Conservation (phyloP, 2,329 filamentous ascomycete species). For the Aspergillus ochraceoroseus region DNA sequence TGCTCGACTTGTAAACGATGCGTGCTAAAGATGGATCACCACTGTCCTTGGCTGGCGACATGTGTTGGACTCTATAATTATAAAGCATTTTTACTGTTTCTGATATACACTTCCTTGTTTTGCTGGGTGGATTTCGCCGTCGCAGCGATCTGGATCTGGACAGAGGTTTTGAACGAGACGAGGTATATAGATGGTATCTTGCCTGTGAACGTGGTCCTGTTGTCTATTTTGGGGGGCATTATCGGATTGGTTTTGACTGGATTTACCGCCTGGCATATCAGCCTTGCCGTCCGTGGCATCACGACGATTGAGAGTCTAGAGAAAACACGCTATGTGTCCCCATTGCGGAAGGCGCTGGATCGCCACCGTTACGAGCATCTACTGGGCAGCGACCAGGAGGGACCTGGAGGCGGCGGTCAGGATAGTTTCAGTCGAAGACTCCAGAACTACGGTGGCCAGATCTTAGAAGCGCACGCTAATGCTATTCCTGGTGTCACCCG, state of each 20-base stretch:
- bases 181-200: constrained; percentile 70
- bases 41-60: constrained; percentile 95
- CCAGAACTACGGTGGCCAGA: constrained; percentile 63
- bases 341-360: constrained; percentile 66
- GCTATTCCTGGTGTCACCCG: constrained; percentile 72
- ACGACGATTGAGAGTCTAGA: constrained; percentile 96
- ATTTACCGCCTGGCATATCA: constrained; percentile 89
- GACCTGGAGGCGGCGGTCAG: constrained; percentile 31
- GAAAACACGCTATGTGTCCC: constrained; percentile 88
- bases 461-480: constrained; percentile 77
- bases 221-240: constrained; percentile 81
- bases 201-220: constrained; percentile 85
- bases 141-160: constrained; percentile 75
- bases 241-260: constrained; percentile 83
- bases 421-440: constrained; percentile 41
- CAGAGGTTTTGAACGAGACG: constrained; percentile 67
- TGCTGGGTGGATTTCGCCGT: constrained; percentile 76
- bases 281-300: constrained; percentile 70
- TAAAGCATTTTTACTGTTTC: constrained; percentile 89
- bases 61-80: constrained; percentile 93
- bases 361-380: constrained; percentile 56
- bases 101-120: constrained; percentile 83
- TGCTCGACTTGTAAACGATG: constrained; percentile 92
- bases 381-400: constrained; percentile 19
- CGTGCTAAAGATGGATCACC: constrained; percentile 98